phyloP scores from a whole-genome alignment of 2,329 filamentous ascomycete species.

The Stromatinia cepivora region DNA sequence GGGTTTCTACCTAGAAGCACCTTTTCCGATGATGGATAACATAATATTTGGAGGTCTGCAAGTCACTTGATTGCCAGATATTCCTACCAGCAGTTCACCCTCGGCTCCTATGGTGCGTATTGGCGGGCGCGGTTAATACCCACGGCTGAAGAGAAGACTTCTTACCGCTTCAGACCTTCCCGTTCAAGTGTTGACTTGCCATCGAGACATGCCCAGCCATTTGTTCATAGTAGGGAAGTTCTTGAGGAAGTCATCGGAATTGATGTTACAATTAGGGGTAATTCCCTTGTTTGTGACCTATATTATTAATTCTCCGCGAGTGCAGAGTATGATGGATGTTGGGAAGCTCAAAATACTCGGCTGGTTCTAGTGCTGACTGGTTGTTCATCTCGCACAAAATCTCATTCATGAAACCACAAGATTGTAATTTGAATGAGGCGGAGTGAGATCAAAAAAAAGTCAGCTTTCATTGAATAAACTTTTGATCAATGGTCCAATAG shows the following conservation, averaged over 20 bases:
- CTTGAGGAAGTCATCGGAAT: background rate
- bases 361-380: background rate
- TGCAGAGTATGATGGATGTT: slow-evolving; percentile 1
- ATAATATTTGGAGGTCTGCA: background rate
- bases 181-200: background rate
- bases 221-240: background rate
- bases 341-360: background rate
- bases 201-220: background rate
- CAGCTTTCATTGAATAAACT: slow-evolving; percentile 12
- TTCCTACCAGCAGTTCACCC: background rate
- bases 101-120: background rate
- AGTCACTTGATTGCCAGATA: slow-evolving; percentile 6
- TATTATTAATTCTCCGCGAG: background rate
- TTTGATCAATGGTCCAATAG: background rate
- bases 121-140: background rate
- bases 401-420: background rate
- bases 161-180: background rate
- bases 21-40: background rate
- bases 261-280: background rate
- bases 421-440: background rate
- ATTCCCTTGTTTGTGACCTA: background rate
- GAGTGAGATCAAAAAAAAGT: slow-evolving; percentile 5
- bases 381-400: background rate
- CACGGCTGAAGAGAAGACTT: background rate
- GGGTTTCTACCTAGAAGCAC: background rate